phyloP scores from a whole-genome alignment of 2,329 filamentous ascomycete species.

The Cytospora mali region DNA sequence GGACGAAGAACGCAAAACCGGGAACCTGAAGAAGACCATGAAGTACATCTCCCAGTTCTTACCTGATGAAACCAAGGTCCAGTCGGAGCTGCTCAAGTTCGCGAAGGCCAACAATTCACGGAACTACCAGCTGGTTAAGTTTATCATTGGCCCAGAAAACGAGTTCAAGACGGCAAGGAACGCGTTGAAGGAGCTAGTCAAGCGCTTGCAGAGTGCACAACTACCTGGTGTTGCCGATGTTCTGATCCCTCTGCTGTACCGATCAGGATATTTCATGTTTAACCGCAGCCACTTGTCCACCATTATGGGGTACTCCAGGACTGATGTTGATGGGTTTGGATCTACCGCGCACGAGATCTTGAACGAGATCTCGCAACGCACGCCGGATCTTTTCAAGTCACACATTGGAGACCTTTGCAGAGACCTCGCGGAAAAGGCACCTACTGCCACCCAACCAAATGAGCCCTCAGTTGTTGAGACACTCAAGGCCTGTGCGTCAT shows the following conservation, averaged over 20 bases:
- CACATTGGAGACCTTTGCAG: slow-evolving; percentile 92
- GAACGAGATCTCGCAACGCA: slow-evolving; percentile 86
- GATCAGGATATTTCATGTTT: slow-evolving; percentile 82
- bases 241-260: slow-evolving; percentile 79
- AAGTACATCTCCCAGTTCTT: slow-evolving; percentile 73
- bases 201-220: slow-evolving; percentile 72
- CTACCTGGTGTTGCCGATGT: slow-evolving; percentile 74
- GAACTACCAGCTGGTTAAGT: slow-evolving; percentile 85
- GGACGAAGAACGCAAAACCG: slow-evolving; percentile 70
- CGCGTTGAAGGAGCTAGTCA: slow-evolving; percentile 86
- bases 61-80: slow-evolving; percentile 72
- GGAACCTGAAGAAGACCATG: slow-evolving; percentile 71
- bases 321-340: slow-evolving; percentile 77
- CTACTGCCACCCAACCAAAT: slow-evolving; percentile 67
- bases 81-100: slow-evolving; percentile 83
- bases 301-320: slow-evolving; percentile 85
- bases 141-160: slow-evolving; percentile 79
- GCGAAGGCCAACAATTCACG: slow-evolving; percentile 89
- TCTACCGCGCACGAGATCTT: slow-evolving; percentile 83
- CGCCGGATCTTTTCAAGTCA: slow-evolving; percentile 88
- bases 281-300: slow-evolving; percentile 92
- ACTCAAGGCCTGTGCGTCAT: slow-evolving; percentile 90
- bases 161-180: slow-evolving; percentile 91
- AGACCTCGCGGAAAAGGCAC: slow-evolving; percentile 79
- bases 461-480: slow-evolving; percentile 81